Evolutionary conservation across 805 yeast species (phyloP).

Genomic region (Wickerhamiella parazyma): DNA sequence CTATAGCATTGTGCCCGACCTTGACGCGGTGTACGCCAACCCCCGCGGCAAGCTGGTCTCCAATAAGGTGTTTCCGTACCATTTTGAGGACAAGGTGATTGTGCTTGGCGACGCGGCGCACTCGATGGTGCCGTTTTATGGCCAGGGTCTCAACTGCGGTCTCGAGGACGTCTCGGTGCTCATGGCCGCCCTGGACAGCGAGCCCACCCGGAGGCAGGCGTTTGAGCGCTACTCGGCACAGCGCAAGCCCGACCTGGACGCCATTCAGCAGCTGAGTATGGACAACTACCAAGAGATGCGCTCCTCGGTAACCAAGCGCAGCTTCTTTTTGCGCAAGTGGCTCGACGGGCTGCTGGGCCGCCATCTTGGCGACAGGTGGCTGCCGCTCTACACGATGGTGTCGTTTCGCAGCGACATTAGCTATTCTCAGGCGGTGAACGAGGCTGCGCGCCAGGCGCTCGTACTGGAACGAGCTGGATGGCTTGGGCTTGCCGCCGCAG

Average conservation of each 20-base stretch:
- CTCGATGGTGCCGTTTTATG: constrained; percentile 95
- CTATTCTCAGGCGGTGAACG: constrained; percentile 52
- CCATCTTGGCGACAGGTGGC: constrained; percentile 49
- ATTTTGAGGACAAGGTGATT: constrained; percentile 46
- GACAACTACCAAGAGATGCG: constrained; percentile 82
- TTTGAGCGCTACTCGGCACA: constrained; percentile 40
- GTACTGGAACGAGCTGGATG: constrained; percentile 27
- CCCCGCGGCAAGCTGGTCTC: constrained; percentile 75
- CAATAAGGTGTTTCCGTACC: constrained; percentile 55
- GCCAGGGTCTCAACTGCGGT: constrained; percentile 95
- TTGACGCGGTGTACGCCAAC: constrained; percentile 49
- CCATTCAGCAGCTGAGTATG: constrained; percentile 67
- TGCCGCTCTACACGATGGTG: constrained; percentile 85
- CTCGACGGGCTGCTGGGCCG: constrained; percentile 55
- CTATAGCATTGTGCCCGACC: constrained; percentile 9
- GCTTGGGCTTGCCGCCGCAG: background rate
- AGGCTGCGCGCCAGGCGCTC: constrained; percentile 40
- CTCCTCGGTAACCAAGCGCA: constrained; percentile 49
- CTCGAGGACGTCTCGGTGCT: constrained; percentile 75
- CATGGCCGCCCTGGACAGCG: constrained; percentile 33
- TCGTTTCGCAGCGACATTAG: constrained; percentile 74
- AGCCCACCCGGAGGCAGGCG: constrained; percentile 24
- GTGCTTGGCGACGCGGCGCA: constrained; percentile 91
- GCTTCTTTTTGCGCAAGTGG: constrained; percentile 51
- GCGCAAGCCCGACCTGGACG: constrained; percentile 53